Evolutionary conservation across 2,329 filamentous ascomycete species (phyloP), one percentile per base, ranked within the genome.

Genomic region (Beauveria medogensis): DNA sequence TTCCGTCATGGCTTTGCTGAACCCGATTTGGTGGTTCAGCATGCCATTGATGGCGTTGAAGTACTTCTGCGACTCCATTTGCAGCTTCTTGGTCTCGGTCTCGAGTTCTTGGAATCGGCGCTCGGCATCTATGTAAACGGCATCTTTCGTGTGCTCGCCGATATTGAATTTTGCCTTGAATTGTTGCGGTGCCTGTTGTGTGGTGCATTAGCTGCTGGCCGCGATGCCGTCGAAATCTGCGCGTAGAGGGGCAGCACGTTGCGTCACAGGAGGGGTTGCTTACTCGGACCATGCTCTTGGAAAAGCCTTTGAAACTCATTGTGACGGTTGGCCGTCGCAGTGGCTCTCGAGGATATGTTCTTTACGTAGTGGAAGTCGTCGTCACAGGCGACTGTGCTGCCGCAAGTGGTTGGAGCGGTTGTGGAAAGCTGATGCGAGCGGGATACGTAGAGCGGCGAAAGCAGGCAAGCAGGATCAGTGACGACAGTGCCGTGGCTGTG

Each of bases 1-100:
- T 75, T 99, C 94, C 65, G 89, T 88, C 80, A 96, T 93, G 66
- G 92, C 91, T 77, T 96, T 86, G 68, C 93, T 96, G 78, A 99
- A 99, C 73, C 96, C 93, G 76, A 99, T 97, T 79, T 99, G 94
- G 77, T 97, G 92, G 71, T 81, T 85, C 69, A 99, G 84, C 94
- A 99, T 99, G 80, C 89, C 90, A 78, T 97, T 97, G 78, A 99
- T 97, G 72, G 94, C 91, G 59, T 96, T 87, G 69, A 96, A 97
- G 76, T 99, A 99, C 78, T 96, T 97, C 75, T 92, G 90, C 61
- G 91, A 96, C 76, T 97, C 93, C 78, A 96, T 91, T 77, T 97
- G 93, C 34, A 97, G 86, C 75, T 90, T 93, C 82, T 97, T 97
- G 41, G 94, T 97, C 78, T 99, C 92, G 66, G 81, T 88, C 77